Evolutionary conservation across 352 stramenopile genomes (phyloP), one percentile per base, ranked within the genome.

Genomic region (Phytophthora vignae): DNA sequence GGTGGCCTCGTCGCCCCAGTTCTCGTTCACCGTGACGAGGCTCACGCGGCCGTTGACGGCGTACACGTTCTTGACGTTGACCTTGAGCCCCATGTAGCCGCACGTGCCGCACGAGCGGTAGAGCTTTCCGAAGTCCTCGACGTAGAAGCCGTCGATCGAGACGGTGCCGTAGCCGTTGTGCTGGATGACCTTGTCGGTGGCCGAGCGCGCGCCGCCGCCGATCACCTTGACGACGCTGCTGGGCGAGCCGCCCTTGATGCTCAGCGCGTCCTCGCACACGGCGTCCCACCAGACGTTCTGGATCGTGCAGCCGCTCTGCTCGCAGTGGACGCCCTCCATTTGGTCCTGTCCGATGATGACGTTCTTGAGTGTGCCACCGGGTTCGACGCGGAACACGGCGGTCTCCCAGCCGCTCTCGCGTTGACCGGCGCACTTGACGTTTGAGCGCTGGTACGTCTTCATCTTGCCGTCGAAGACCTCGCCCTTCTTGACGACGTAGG

Each of bases 341-440:
- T 72, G 65, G n/a, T 84, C 78, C 59, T 84, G 66, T 11, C 77
- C 73, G 73, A 81, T 84, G 76, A 81, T 86, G 0, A 83, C 81
- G 56, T 86, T 88, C 65, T 88, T 78, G 55, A 85, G 71, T 10
- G 57, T 78, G 60, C 76, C 78, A 76, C 78, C 76, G 56, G 73
- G 61, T 33, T 81, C 67, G 50, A 75, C 62, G 44, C 76, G 78
- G 66, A 83, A 77, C 40, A 85, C 78, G 54, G 74, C 79, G 44
- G 73, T 77, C 44, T 71, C 50, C 38, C 59, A 64, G 22, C 66
- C 65, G 42, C 49, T 74, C 33, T 87, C 79, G 44, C 38, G 58
- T 62, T 87, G 79, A 54, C 79, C 74, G 62, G 59, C 67, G 57
- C 79, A 79, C 31, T 85, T 83, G 76, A 87, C 75, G 65, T 72